Evolutionary conservation across 768 basidiomycete genomes (phyloP).

Genomic region (Suillus ampliporus): DNA sequence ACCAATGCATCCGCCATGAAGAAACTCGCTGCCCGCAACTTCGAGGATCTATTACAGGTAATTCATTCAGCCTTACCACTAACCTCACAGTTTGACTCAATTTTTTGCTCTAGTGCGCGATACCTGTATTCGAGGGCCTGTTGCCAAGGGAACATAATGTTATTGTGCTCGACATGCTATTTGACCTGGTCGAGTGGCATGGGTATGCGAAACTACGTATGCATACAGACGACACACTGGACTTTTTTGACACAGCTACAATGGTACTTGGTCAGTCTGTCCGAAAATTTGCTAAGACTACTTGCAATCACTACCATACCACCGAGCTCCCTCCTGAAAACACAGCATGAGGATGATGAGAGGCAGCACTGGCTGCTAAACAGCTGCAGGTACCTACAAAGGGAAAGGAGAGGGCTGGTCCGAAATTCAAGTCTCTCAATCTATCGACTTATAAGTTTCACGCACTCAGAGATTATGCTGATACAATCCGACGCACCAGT

Average conservation of each 20-base stretch:
- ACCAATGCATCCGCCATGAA: conserved; percentile 40
- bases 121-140: conserved; percentile 45
- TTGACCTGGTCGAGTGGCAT: too few relatives aligned
- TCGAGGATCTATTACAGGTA: conserved; percentile 41
- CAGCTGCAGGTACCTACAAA: too few relatives aligned
- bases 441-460: conserved; percentile 18
- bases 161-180: conserved; percentile 9
- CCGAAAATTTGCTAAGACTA: too few relatives aligned
- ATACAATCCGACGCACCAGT: conserved; percentile 25
- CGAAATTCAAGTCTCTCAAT: conserved; percentile 15
- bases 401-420: too few relatives aligned
- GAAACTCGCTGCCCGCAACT: conserved; percentile 42
- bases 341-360: too few relatives aligned
- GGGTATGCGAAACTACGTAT: too few relatives aligned
- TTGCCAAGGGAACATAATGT: conserved; percentile 29
- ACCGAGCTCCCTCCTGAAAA: too few relatives aligned
- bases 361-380: not conserved
- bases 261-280: too few relatives aligned
- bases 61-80: too few relatives aligned
- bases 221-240: too few relatives aligned
- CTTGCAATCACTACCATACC: too few relatives aligned
- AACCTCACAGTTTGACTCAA: not conserved
- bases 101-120: conserved; percentile 8
- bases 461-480: conserved; percentile 16
- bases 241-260: too few relatives aligned